These are phyloP conservation scores for Malus sieversii DNA, from an alignment of 306 rosid genomes.

Conservation along the genomic window DNA sequence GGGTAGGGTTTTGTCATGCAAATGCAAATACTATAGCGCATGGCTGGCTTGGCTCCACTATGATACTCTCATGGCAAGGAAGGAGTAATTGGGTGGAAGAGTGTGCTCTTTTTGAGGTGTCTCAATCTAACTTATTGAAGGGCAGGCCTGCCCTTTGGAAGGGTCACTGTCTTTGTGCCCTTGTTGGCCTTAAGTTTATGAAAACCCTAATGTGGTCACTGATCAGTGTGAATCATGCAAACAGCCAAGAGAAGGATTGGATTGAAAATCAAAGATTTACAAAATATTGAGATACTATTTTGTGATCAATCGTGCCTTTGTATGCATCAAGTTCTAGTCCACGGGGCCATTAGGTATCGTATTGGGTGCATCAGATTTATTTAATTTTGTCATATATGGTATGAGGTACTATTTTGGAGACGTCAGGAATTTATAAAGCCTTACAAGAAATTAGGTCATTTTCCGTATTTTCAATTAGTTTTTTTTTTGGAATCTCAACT, in stretches of 20 bases:
- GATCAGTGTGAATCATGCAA: neutral
- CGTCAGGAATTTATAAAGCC: neutral
- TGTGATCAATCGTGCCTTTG: neutral
- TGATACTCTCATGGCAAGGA: conserved; percentile 13
- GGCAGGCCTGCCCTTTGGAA: conserved; percentile 42
- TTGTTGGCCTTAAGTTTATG: conserved; percentile 9
- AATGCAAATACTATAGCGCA: neutral
- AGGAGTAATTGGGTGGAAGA: neutral
- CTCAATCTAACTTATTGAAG: conserved; percentile 25
- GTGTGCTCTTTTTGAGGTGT: conserved; percentile 34
- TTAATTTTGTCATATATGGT: neutral
- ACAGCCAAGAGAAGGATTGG: neutral
- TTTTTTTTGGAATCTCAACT: neutral
- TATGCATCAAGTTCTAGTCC: neutral
- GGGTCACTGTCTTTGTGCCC: conserved; percentile 41
- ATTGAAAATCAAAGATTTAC: neutral
- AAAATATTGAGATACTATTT: neutral
- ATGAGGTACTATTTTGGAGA: neutral
- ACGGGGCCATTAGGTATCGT: neutral
- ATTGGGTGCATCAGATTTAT: neutral
- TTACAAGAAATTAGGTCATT: too few relatives aligned
- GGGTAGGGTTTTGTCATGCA: conserved; percentile 1
- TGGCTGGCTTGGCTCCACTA: conserved; percentile 5
- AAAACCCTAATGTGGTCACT: conserved; percentile 26
- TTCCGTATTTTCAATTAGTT: neutral